phyloP scores from a whole-genome alignment of 805 yeast genomes.

The Metschnikowia colocasiae region DNA sequence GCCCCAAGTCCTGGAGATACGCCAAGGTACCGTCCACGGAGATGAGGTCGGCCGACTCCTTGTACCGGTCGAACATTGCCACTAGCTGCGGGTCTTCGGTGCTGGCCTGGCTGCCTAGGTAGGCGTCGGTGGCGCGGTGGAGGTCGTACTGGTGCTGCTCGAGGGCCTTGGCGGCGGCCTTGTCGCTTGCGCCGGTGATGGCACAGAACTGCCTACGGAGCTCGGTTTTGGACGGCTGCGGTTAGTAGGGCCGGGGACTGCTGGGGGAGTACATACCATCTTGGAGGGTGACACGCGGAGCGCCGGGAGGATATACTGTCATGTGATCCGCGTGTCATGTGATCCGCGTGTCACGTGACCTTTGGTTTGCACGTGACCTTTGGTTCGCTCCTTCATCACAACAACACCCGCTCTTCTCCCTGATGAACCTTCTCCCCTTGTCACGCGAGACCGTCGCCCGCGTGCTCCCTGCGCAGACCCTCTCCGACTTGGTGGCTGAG shows the following conservation, averaged over 20 bases:
- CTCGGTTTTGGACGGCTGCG: constrained; percentile 11
- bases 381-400: no score
- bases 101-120: constrained; percentile 14
- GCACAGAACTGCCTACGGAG: constrained; percentile 35
- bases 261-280: not conserved
- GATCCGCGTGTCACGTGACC: constrained; percentile 1
- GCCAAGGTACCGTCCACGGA: constrained; percentile 75
- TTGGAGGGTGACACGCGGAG: not conserved
- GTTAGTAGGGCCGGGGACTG: constrained; percentile 6
- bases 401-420: not conserved
- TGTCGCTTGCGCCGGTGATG: constrained; percentile 35
- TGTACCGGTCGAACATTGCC: constrained; percentile 33
- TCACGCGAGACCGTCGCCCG: constrained; percentile 10
- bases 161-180: constrained; percentile 37
- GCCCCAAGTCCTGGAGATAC: constrained; percentile 62
- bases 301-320: not conserved
- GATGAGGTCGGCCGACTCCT: constrained; percentile 38
- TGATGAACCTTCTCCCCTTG: constrained; percentile 1
- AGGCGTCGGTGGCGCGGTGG: constrained; percentile 30
- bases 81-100: constrained; percentile 16
- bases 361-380: no score
- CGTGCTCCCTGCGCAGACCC: constrained; percentile 12
- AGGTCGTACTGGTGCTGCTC: constrained; percentile 29
- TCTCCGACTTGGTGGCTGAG: constrained; percentile 14
- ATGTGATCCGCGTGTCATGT: not conserved